phyloP scores from a whole-genome alignment of 1,284 basidiomycete species.

The Fomitiporia mediterranea region DNA sequence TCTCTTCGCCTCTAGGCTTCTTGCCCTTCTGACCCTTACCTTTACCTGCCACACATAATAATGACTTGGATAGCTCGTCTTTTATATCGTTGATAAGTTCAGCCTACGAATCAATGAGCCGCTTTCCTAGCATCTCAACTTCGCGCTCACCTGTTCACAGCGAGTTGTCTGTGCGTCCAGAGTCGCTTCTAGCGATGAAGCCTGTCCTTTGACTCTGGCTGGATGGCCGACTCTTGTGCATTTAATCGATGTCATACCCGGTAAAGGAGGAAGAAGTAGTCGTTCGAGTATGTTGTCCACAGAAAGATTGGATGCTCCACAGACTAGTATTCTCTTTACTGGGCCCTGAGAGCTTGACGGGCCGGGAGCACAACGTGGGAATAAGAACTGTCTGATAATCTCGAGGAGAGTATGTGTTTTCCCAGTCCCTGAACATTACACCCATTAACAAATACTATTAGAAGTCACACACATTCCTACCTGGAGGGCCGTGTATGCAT shows the following conservation, averaged over 20 bases:
- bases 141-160: slow-evolving; percentile 59
- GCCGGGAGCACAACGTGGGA: slow-evolving; percentile 30
- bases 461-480: slow-evolving; percentile 36
- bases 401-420: slow-evolving; percentile 93
- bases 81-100: slow-evolving; percentile 83
- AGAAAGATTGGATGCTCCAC: slow-evolving; percentile 88
- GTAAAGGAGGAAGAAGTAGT: slow-evolving; percentile 55
- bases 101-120: slow-evolving; percentile 38
- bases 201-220: slow-evolving; percentile 78
- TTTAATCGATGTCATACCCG: slow-evolving; percentile 40
- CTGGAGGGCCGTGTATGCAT: slow-evolving; percentile 96
- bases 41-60: slow-evolving; percentile 68
- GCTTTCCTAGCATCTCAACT: not conserved
- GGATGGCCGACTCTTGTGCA: slow-evolving; percentile 89
- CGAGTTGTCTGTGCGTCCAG: slow-evolving; percentile 83
- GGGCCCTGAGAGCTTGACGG: slow-evolving; percentile 43
- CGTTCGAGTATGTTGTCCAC: slow-evolving; percentile 89
- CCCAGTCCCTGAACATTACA: slow-evolving; percentile 58
- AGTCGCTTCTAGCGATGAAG: slow-evolving; percentile 70
- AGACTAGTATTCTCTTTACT: slow-evolving; percentile 66
- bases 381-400: slow-evolving; percentile 79
- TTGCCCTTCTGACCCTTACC: slow-evolving; percentile 76
- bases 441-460: not conserved
- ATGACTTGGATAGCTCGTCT: slow-evolving; percentile 68
- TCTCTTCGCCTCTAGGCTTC: slow-evolving; percentile 65